Percentiles rank a stretch among this genome's conserved stretches.
Evolutionary conservation across 2,329 filamentous ascomycete species (phyloP).

Genomic region (Magnaporthiopsis rhizophila): DNA sequence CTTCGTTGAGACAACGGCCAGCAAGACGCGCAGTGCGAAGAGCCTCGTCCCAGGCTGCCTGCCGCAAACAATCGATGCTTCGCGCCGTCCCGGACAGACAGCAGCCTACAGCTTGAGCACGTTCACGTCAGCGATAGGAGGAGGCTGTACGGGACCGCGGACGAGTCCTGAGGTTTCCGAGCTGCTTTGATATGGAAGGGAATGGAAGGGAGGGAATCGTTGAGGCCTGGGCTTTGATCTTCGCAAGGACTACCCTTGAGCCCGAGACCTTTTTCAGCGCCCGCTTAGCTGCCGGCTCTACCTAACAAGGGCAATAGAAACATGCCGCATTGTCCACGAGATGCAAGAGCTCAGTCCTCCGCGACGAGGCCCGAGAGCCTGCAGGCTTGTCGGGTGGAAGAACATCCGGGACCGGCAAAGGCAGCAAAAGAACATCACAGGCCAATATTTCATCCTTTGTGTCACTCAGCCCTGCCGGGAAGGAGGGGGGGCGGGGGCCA

Average conservation of each 20-base stretch:
- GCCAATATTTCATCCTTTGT: not conserved
- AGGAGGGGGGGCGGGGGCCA: not conserved
- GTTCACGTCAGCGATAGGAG: not conserved
- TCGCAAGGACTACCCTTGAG: not conserved
- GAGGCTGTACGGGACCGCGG: too few species aligned
- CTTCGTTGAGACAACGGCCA: not conserved
- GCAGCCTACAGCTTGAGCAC: too few species aligned
- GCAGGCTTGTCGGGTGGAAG: too few species aligned
- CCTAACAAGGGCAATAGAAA: too few species aligned
- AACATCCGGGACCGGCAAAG: not conserved
- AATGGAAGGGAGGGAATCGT: too few species aligned
- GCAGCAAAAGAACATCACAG: not conserved
- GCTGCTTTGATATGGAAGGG: not conserved
- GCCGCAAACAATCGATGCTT: too few species aligned
- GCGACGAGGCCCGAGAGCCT: too few species aligned
- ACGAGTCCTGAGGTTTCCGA: too few species aligned
- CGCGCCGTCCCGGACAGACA: not conserved
- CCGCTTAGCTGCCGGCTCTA: too few species aligned
- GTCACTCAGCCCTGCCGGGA: too few species aligned
- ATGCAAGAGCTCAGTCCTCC: too few species aligned
- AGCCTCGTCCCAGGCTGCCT: not conserved
- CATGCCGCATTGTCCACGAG: too few species aligned
- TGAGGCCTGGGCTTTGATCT: not conserved
- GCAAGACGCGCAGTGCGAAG: not conserved
- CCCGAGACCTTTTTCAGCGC: not conserved